Evolutionary conservation across 1,284 basidiomycete species (phyloP).

Genomic region (Apiotrichum gracile): DNA sequence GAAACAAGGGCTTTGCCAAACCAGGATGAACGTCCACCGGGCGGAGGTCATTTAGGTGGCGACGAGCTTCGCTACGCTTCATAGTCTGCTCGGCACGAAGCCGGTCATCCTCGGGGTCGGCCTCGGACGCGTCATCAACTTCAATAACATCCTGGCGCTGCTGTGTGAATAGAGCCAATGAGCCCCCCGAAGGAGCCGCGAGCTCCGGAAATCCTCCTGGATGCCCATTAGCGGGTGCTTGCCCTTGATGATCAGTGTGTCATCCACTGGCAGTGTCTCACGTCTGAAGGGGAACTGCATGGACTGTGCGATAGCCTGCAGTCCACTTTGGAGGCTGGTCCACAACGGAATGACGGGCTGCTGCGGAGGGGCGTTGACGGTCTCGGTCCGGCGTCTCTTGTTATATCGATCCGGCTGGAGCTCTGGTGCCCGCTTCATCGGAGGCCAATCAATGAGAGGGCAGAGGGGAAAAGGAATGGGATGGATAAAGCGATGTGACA

Average conservation of each 20-base stretch:
- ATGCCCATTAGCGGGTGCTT: not conserved
- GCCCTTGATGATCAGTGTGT: too few species aligned
- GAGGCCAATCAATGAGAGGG: too few species aligned
- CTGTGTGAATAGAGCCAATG: not conserved
- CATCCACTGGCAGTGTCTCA: too few species aligned
- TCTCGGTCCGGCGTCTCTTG: too few species aligned
- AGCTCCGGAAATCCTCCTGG: not conserved
- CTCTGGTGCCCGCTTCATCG: too few species aligned
- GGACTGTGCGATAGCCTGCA: too few species aligned
- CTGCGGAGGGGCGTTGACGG: too few species aligned
- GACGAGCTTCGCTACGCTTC: not conserved
- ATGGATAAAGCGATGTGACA: too few species aligned
- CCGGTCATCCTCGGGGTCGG: not conserved
- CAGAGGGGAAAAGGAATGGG: too few species aligned
- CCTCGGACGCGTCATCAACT: slow-evolving; percentile 1
- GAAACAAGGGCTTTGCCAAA: not conserved
- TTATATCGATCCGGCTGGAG: too few species aligned
- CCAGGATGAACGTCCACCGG: slow-evolving; percentile 1
- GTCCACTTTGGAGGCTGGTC: too few species aligned
- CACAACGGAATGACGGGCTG: too few species aligned
- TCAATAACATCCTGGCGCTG: not conserved
- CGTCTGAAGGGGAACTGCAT: not conserved
- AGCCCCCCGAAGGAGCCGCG: not conserved
- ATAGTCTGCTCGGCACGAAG: not conserved
- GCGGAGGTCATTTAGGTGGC: slow-evolving; percentile 9